These are phyloP conservation scores for Claviceps sp. DNA, from an alignment of 2,329 filamentous ascomycete species.

Conservation along the genomic window DNA sequence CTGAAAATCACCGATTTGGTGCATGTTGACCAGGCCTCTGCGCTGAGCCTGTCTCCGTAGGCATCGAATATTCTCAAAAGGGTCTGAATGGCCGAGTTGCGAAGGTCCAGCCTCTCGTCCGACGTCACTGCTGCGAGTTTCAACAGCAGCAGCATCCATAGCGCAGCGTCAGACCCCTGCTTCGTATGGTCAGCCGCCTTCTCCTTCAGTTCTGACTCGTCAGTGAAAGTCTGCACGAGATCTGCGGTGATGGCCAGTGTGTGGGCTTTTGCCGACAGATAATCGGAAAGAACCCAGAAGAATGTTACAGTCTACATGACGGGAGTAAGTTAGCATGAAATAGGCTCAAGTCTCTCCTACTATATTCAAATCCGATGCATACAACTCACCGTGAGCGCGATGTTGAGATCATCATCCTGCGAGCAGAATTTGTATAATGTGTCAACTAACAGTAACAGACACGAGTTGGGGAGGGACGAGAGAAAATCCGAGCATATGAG, in stretches of 20 bases:
- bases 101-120: conserved; percentile 59
- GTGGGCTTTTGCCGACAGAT: conserved; percentile 50
- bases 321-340: not conserved
- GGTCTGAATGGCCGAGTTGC: conserved; percentile 84
- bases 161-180: conserved; percentile 50
- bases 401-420: conserved; percentile 86
- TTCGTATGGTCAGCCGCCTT: conserved; percentile 46
- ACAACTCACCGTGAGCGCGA: conserved; percentile 65
- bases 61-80: conserved; percentile 84
- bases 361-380: not conserved
- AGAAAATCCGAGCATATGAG: conserved; percentile 93
- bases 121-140: conserved; percentile 58
- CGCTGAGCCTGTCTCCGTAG: conserved; percentile 66
- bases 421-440: conserved; percentile 80
- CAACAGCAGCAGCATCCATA: conserved; percentile 68
- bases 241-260: conserved; percentile 44
- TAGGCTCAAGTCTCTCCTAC: not conserved
- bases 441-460: conserved; percentile 66
- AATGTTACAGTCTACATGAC: conserved; percentile 67
- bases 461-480: conserved; percentile 55
- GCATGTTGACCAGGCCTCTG: conserved; percentile 72
- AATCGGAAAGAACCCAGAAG: conserved; percentile 92
- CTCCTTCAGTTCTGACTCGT: conserved; percentile 37
- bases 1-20: conserved; percentile 70
- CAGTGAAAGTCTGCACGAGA: conserved; percentile 34